phyloP scores from a whole-genome alignment of 345 rosid species.

The Populus pruinosa region DNA sequence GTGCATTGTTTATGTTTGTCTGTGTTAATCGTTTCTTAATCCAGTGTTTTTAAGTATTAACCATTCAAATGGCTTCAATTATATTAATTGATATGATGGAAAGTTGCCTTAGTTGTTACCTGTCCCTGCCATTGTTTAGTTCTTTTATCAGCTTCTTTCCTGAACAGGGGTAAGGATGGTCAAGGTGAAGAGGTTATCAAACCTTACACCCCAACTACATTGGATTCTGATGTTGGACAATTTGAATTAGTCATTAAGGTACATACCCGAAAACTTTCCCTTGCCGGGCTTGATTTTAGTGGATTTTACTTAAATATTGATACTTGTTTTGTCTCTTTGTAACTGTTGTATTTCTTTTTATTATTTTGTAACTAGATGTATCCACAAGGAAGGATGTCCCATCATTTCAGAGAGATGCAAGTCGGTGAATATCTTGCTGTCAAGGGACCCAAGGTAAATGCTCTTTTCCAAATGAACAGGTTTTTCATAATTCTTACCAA shows the following conservation, averaged over 20 bases:
- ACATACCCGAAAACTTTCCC: slow-evolving; percentile 10
- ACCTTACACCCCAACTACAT: slow-evolving; percentile 90
- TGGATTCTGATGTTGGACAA: slow-evolving; percentile 86
- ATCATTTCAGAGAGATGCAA: slow-evolving; percentile 90
- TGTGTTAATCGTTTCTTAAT: not conserved
- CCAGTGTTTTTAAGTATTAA: not conserved
- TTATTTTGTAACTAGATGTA: slow-evolving; percentile 62
- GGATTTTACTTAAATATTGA: not conserved
- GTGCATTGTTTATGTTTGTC: not conserved
- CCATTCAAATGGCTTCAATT: not conserved
- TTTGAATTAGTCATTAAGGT: slow-evolving; percentile 93
- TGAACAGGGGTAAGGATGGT: slow-evolving; percentile 76
- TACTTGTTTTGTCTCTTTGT: not conserved
- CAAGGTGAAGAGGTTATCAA: slow-evolving; percentile 83
- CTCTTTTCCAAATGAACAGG: slow-evolving; percentile 4
- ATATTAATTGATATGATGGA: not conserved
- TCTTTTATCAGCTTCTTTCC: not conserved
- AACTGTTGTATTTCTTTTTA: slow-evolving; percentile 2
- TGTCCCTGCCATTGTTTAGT: not conserved
- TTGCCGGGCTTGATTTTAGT: slow-evolving; percentile 10
- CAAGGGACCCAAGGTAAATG: slow-evolving; percentile 91
- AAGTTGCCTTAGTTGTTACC: not conserved
- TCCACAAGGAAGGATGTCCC: slow-evolving; percentile 99
- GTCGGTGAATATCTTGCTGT: slow-evolving; percentile 85
- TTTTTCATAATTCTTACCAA: not conserved